Base-by-base conservation (phyloP, 2,329 filamentous ascomycete genomes). In the Fusarium burgessii region DNA sequence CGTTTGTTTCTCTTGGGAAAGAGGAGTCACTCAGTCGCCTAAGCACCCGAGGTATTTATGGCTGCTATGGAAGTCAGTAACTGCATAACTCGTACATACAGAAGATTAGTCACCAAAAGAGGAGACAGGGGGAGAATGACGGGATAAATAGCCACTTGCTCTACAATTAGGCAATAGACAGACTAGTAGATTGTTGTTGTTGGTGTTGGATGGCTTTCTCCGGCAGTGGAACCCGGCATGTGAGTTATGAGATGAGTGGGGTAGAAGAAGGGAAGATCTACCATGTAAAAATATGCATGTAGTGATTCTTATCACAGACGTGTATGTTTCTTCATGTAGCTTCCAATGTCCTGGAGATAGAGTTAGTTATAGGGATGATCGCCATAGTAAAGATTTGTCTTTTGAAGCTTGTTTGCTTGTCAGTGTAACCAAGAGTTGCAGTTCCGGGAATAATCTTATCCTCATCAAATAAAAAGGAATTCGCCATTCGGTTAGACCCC, bases 171-270 rank as follows among this genome's bases (percentile, higher is more conserved):
- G 49, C 38, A 62, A 67, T 50, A n/a, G 35, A 43, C 42, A 25
- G 41, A 66, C 40, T 43, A 20, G 42, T 43, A 20, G 42, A 38
- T 33, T 35, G 20, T 40, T 40, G 51, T 25, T 25, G 20, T 18
- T 36, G 35, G 25, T 43, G 35, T 35, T 59, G 52, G 51, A 38
- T 43, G 47, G 49, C 17, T 38, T 42, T 35, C 49, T 45, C 50
- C 68, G 68, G 64, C 49, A 68, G 49, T 52, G 46, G 49, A 58
- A 64, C 58, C 42, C 64, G 66, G 64, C 64, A 68, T 51, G 46
- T 68, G 45, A 51, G 38, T 49, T 46, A 36, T 38, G 35, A 20
- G 25, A 33, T 43, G 45, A 14, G 66, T 57, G 58, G 58, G 38
- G 55, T 54, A 40, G 25, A 36, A 20, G 29, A 45, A 25, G 35